phyloP scores from a whole-genome alignment of 768 basidiomycete species.

The Russula sp. region DNA sequence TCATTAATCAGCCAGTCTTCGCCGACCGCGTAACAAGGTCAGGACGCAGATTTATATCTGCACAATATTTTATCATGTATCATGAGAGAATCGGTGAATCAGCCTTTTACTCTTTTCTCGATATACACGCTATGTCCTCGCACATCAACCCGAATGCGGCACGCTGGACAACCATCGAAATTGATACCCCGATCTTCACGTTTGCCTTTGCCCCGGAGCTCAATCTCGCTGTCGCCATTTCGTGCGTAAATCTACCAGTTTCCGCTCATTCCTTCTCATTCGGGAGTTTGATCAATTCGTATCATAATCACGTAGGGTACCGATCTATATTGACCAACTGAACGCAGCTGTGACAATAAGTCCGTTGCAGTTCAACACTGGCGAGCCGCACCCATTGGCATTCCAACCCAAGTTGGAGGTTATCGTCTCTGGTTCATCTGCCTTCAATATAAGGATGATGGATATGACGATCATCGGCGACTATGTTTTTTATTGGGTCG shows the following conservation, averaged over 20 bases:
- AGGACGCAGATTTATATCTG: too few relatives aligned
- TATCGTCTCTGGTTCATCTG: constrained; percentile 5
- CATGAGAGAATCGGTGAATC: background rate
- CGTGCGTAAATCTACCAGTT: constrained; percentile 9
- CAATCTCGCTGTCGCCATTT: constrained; percentile 12
- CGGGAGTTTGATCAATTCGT: background rate
- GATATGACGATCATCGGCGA: constrained; percentile 20
- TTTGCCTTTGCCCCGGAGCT: constrained; percentile 27
- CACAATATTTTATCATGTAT: constrained; percentile 12
- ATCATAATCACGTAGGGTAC: constrained; percentile 11
- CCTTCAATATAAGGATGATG: constrained; percentile 10
- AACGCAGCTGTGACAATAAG: background rate
- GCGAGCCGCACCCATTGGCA: constrained; percentile 18
- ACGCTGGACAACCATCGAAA: constrained; percentile 14
- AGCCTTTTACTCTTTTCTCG: constrained; percentile 5
- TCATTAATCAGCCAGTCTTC: constrained; percentile 7
- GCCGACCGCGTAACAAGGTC: too few relatives aligned
- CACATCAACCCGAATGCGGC: constrained; percentile 2
- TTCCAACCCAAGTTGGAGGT: background rate
- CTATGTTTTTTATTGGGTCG: constrained; percentile 21
- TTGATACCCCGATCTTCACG: constrained; percentile 2
- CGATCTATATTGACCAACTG: background rate
- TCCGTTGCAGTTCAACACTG: constrained; percentile 11
- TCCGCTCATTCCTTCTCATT: background rate
- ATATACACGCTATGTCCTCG: background rate